Evolutionary conservation across 306 rosid species (phyloP).

Genomic region (Carpinus fangiana): DNA sequence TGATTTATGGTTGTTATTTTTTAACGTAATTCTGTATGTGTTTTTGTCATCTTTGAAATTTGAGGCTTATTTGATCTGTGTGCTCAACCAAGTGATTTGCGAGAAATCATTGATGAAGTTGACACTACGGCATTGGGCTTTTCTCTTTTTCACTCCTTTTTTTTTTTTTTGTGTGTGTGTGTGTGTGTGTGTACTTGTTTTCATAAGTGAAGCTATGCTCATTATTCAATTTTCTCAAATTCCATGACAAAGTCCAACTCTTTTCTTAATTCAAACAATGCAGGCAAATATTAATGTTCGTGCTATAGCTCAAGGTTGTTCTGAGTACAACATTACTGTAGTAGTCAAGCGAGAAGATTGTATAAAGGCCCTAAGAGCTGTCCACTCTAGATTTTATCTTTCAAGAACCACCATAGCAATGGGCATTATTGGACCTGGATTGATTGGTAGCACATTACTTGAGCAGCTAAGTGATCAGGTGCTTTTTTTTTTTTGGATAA

Average conservation of each 20-base stretch:
- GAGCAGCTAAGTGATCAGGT: conserved; percentile 99
- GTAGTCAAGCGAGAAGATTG: conserved; percentile 92
- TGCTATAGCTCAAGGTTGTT: conserved; percentile 99
- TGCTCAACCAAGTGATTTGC: not conserved
- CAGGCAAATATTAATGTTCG: conserved; percentile 97
- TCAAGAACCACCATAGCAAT: conserved; percentile 94
- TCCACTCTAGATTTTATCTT: conserved; percentile 92
- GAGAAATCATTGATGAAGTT: not conserved
- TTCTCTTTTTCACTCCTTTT: not conserved
- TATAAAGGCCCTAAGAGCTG: conserved; percentile 91
- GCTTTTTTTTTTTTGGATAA: conserved; percentile 18
- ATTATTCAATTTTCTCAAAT: conserved; percentile 13
- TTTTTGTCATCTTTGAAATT: conserved; percentile 1
- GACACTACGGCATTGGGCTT: not conserved
- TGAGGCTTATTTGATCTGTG: conserved; percentile 11
- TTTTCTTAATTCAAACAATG: conserved; percentile 23
- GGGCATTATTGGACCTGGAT: conserved; percentile 97
- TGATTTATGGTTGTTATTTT: conserved; percentile 2
- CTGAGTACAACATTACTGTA: conserved; percentile 92
- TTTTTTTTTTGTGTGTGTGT: not conserved
- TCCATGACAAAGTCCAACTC: conserved; percentile 20
- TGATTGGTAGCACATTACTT: conserved; percentile 90
- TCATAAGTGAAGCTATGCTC: not conserved
- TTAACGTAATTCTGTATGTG: not conserved
- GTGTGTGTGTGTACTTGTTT: not conserved